phyloP scores from a whole-genome alignment of 2,329 filamentous ascomycete species.

The Fusarium buxicola region DNA sequence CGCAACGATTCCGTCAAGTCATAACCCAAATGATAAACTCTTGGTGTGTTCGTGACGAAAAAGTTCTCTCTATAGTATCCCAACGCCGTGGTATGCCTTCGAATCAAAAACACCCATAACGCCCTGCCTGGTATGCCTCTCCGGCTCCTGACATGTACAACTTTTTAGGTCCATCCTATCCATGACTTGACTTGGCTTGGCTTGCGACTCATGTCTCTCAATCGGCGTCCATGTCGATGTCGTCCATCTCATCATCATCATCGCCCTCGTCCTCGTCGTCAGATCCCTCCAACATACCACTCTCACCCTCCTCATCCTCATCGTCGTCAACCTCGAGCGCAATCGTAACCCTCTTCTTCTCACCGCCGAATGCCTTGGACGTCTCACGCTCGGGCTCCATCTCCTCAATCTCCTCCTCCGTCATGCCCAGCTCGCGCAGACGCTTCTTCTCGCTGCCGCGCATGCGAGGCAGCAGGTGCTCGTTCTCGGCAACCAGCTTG shows the following conservation, averaged over 20 bases:
- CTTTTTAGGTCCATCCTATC: neutral
- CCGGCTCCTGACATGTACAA: slow-evolving; percentile 24
- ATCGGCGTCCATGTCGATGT: slow-evolving; percentile 50
- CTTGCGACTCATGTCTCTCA: slow-evolving; percentile 3
- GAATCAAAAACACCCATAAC: slow-evolving; percentile 43
- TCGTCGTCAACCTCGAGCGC: slow-evolving; percentile 50
- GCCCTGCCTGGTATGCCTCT: slow-evolving; percentile 34
- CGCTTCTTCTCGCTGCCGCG: slow-evolving; percentile 71
- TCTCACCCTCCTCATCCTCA: slow-evolving; percentile 49
- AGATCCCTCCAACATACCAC: slow-evolving; percentile 42
- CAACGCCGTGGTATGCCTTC: slow-evolving; percentile 43
- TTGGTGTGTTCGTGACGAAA: slow-evolving; percentile 34
- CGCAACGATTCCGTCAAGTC: slow-evolving; percentile 28
- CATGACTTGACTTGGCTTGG: neutral
- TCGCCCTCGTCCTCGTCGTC: slow-evolving; percentile 53
- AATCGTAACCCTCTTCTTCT: slow-evolving; percentile 55
- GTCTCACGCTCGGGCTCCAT: slow-evolving; percentile 54
- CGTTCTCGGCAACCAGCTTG: slow-evolving; percentile 90
- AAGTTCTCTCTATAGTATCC: slow-evolving; percentile 40
- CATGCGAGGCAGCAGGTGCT: slow-evolving; percentile 86
- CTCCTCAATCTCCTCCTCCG: slow-evolving; percentile 63
- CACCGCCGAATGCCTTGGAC: slow-evolving; percentile 57
- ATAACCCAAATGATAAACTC: slow-evolving; percentile 23
- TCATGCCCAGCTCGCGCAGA: slow-evolving; percentile 64
- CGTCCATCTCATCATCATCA: slow-evolving; percentile 48